These are phyloP conservation scores for Obelidium mucronatum DNA, from an alignment of 192 early-diverging fungal species.

Conservation along the genomic window DNA sequence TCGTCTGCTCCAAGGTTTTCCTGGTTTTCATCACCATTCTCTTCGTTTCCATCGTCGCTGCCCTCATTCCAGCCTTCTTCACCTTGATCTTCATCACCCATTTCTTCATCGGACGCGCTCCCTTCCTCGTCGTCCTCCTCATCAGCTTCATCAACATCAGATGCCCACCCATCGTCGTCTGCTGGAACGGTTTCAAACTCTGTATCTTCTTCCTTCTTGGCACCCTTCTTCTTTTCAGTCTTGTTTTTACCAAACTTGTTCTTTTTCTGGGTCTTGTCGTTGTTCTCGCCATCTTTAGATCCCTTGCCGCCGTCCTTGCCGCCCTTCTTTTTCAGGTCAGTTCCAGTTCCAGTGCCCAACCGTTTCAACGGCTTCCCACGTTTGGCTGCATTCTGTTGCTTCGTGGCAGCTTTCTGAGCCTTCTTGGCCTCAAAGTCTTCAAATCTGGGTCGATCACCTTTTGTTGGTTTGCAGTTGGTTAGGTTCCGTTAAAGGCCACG, in stretches of 20 bases:
- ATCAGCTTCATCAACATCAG: slow-evolving; percentile 40
- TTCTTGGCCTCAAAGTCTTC: slow-evolving; percentile 37
- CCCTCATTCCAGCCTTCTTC: not conserved
- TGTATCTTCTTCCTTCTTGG: slow-evolving; percentile 34
- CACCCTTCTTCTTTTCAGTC: not conserved
- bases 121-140: slow-evolving; percentile 1
- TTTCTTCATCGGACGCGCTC: not conserved
- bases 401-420: slow-evolving; percentile 21
- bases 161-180: slow-evolving; percentile 47
- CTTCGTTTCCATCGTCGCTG: not conserved
- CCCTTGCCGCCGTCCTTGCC: slow-evolving; percentile 4
- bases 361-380: not conserved
- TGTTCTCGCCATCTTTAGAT: slow-evolving; percentile 1
- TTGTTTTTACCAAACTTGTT: not conserved
- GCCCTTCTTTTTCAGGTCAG: slow-evolving; percentile 9
- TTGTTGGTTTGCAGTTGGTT: no score
- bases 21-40: not conserved
- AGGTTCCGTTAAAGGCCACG: no score
- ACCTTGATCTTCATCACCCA: not conserved
- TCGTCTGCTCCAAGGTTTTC: not conserved
- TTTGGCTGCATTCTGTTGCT: not conserved
- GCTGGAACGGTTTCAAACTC: slow-evolving; percentile 54
- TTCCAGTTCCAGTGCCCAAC: not conserved
- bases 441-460: slow-evolving; percentile 4
- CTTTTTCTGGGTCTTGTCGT: slow-evolving; percentile 10